Conservation (phyloP, 768 basidiomycete species). For the Mycena maculata region DNA sequence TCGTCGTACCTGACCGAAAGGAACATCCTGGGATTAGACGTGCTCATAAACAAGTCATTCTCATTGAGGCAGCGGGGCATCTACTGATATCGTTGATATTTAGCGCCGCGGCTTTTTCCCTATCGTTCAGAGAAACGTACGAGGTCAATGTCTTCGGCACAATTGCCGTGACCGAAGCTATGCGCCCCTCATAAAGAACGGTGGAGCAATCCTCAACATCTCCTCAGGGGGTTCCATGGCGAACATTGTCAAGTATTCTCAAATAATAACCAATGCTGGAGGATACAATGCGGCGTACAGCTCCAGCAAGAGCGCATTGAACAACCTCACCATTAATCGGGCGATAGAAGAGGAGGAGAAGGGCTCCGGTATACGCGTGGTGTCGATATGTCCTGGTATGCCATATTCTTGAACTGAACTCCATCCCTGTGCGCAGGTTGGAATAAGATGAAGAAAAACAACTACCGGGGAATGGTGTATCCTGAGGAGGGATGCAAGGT, state of each 20-base stretch:
- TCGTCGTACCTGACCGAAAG: background rate
- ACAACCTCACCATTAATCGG: conserved; percentile 18
- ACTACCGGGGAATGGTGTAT: conserved; percentile 2
- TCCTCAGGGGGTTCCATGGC: conserved; percentile 16
- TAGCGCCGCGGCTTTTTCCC: too few species aligned
- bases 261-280: too few species aligned
- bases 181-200: conserved; percentile 23
- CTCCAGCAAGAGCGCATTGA: conserved; percentile 27
- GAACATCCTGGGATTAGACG: conserved; percentile 9
- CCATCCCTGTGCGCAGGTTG: background rate
- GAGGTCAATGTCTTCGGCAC: conserved; percentile 27
- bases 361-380: conserved; percentile 15
- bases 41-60: conserved; percentile 22
- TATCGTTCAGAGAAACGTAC: conserved; percentile 1
- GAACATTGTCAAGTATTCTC: background rate
- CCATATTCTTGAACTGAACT: too few species aligned
- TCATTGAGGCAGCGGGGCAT: too few species aligned
- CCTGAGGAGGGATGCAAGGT: conserved; percentile 14
- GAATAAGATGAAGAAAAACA: conserved; percentile 12
- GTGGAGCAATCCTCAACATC: conserved; percentile 27
- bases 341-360: conserved; percentile 22
- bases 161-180: conserved; percentile 2
- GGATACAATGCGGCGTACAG: too few species aligned
- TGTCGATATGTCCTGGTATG: conserved; percentile 21
- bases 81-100: too few species aligned